phyloP scores from a whole-genome alignment of 371 early-diverging fungal genomes.

The Parasitella parasitica region DNA sequence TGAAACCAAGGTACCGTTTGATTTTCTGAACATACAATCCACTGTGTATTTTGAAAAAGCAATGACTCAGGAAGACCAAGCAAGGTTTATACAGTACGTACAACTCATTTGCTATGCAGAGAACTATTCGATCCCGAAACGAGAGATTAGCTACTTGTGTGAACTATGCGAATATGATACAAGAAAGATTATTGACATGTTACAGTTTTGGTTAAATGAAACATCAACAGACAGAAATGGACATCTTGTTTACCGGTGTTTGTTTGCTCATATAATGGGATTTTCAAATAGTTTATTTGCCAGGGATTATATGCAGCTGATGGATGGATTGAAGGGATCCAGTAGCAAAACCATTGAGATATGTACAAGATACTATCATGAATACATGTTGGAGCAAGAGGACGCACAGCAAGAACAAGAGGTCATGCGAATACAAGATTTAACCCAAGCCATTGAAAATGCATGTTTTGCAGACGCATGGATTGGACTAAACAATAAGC shows the following conservation, averaged over 20 bases:
- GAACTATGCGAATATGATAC: conserved; percentile 23
- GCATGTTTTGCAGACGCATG: conserved; percentile 22
- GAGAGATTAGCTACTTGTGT: conserved; percentile 27
- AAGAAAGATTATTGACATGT: conserved; percentile 29
- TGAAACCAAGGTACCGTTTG: conserved; percentile 26
- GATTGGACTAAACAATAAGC: conserved; percentile 5
- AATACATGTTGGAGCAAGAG: background rate
- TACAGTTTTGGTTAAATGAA: conserved; percentile 33
- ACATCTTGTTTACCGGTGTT: background rate
- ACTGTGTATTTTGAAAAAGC: conserved; percentile 13
- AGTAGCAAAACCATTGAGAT: background rate
- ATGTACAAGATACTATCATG: conserved; percentile 8
- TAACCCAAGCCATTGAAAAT: conserved; percentile 5
- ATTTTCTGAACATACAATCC: conserved; percentile 21
- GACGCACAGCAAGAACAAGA: background rate
- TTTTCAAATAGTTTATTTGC: background rate
- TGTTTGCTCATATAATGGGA: conserved; percentile 16
- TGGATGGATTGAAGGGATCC: conserved; percentile 1
- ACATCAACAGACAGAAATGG: background rate
- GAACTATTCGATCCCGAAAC: background rate
- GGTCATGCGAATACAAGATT: conserved; percentile 6
- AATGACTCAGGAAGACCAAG: conserved; percentile 5
- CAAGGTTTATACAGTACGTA: conserved; percentile 29
- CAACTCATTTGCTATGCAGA: conserved; percentile 29
- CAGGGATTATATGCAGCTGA: background rate